phyloP scores from a whole-genome alignment of 176 grass and related monocot genomes.

The Carex cristatella region DNA sequence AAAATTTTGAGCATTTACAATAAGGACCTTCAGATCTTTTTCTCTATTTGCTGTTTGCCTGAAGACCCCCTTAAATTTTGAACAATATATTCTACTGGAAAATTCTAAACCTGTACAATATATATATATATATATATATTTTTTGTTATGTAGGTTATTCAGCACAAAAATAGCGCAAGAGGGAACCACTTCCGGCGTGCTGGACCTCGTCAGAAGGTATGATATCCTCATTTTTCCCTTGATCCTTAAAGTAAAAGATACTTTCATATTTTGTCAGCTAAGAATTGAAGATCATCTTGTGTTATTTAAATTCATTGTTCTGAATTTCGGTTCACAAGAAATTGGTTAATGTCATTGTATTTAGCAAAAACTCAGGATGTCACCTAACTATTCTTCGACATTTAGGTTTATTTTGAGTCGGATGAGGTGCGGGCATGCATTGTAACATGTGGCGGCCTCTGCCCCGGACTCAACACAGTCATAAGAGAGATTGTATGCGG shows the following conservation, averaged over 20 bases:
- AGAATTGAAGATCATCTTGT: not conserved
- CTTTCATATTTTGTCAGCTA: not conserved
- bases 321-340: not conserved
- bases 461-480: conserved; percentile 95
- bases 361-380: not conserved
- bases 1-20: not conserved
- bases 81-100: not conserved
- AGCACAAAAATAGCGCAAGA: conserved; percentile 67
- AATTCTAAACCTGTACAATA: not conserved
- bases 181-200: conserved; percentile 84
- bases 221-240: not conserved
- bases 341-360: not conserved
- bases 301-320: not conserved
- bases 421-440: conserved; percentile 94
- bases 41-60: not conserved
- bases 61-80: not conserved
- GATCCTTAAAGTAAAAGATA: not conserved
- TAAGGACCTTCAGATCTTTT: not conserved
- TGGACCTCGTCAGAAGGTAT: conserved; percentile 83
- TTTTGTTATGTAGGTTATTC: conserved; percentile 58
- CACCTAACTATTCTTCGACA: not conserved
- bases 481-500: conserved; percentile 98
- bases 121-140: not conserved
- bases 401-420: conserved; percentile 78
- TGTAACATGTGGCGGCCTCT: conserved; percentile 95